Evolutionary conservation across 495 filamentous ascomycete genomes (phyloP), one percentile per base, ranked within the genome.

Genomic region (Hypoxylon cercidicola): DNA sequence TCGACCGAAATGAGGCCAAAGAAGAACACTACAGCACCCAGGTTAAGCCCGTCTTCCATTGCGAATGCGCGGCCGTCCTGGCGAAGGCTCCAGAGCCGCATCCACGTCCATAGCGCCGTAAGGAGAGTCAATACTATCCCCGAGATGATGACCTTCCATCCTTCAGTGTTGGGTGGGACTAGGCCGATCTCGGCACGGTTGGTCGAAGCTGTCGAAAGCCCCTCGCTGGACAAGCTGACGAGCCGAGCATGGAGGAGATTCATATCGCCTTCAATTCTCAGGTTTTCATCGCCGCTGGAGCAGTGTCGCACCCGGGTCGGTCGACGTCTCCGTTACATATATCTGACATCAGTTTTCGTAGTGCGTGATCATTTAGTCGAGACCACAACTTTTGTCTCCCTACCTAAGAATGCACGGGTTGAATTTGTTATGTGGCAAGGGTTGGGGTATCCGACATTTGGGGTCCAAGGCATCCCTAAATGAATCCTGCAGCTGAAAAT

Each of bases 61-160:
- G 49, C 19, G 21, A 65, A 65, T 15, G 21, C 48, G 19, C 66
- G 66, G 20, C 66, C 56, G 43, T 16, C 56, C 20, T 37, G 55
- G 34, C 46, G 35, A 12, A 54, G 28, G 56, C 66, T 55, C 66
- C 66, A 69, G 47, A 69, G 49, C 16, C 66, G 61, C 28, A 69
- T 51, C 16, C 18, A 57, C 5, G 62, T 69, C 55, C 66, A 69
- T 62, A 69, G 30, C 11, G 62, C 47, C 4, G 56, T 65, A 8
- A 69, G 48, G 11, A 69, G 1, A 32, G 62, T 7, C 7, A 69
- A 28, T 0, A 62, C 39, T 15, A 54, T 53, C 2, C 61, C 52
- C 18, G 56, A 32, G 20, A 53, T 41, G 28, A 69, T 69, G 25
- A 69, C 21, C 25, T 50, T 53, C 25, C 41, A 56, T 10, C 66